phyloP scores from a whole-genome alignment of 2,329 filamentous ascomycete genomes.

The Colletotrichum lentis region DNA sequence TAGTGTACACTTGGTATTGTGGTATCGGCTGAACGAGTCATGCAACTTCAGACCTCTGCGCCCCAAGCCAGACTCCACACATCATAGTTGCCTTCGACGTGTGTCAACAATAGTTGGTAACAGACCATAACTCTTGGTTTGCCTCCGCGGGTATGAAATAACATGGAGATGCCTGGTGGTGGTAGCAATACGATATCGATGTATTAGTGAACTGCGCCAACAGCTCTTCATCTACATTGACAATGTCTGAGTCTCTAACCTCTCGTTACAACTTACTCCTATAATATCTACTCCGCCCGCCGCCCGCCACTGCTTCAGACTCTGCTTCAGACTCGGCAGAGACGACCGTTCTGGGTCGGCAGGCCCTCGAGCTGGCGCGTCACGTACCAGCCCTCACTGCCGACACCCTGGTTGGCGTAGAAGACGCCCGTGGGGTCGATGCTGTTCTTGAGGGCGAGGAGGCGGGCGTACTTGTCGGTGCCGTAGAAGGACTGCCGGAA shows the following conservation, averaged over 20 bases:
- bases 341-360: conserved; percentile 34
- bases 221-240: background rate
- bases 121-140: no score
- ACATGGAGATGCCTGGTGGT: no score
- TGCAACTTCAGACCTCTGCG: no score
- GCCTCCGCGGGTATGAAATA: no score
- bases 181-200: background rate
- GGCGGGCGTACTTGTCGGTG: conserved; percentile 42
- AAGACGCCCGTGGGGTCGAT: conserved; percentile 45
- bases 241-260: no score
- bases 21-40: no score
- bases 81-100: no score
- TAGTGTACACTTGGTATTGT: no score
- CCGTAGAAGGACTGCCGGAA: conserved; percentile 47
- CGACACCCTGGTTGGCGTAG: conserved; percentile 43
- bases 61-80: no score
- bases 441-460: conserved; percentile 44
- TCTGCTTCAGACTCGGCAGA: conserved; percentile 35
- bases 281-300: no score
- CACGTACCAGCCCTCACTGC: conserved; percentile 42
- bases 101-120: no score
- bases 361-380: conserved; percentile 25
- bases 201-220: background rate
- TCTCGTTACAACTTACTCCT: background rate
- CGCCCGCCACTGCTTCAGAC: no score